Evolutionary conservation across 768 basidiomycete species (phyloP).

Genomic region (Lactarius vividus): DNA sequence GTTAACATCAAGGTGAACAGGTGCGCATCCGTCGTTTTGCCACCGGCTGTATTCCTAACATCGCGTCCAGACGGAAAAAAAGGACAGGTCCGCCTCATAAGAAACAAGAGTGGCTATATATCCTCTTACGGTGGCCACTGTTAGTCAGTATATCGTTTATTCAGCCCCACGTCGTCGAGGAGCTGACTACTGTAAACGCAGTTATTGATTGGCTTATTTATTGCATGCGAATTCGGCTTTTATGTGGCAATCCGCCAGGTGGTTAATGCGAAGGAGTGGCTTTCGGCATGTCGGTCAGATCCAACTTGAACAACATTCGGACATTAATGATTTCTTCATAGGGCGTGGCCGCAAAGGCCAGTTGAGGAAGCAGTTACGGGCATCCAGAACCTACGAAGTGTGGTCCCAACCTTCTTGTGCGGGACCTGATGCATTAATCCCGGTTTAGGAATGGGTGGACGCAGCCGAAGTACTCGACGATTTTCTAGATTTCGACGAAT

Average conservation of each 20-base stretch:
- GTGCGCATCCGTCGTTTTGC: slow-evolving; percentile 39
- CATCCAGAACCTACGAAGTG: slow-evolving; percentile 71
- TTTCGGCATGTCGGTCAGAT: slow-evolving; percentile 69
- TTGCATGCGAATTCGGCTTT: slow-evolving; percentile 76
- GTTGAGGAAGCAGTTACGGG: slow-evolving; percentile 71
- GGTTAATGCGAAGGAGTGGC: slow-evolving; percentile 92
- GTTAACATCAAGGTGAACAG: slow-evolving; percentile 80
- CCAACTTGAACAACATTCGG: neutral
- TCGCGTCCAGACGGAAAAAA: slow-evolving; percentile 37
- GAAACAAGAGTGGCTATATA: slow-evolving; percentile 70
- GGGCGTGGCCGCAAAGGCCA: slow-evolving; percentile 85
- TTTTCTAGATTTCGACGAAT: slow-evolving; percentile 81
- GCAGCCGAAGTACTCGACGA: slow-evolving; percentile 76
- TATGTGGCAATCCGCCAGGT: slow-evolving; percentile 89
- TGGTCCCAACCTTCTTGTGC: slow-evolving; percentile 20
- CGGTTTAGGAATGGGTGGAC: slow-evolving; percentile 76
- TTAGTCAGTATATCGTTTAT: slow-evolving; percentile 50
- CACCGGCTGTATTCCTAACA: neutral
- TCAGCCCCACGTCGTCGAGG: neutral
- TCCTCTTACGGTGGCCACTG: slow-evolving; percentile 83
- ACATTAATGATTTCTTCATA: slow-evolving; percentile 32
- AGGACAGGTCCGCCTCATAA: slow-evolving; percentile 36
- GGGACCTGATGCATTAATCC: slow-evolving; percentile 8
- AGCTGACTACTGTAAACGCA: slow-evolving; percentile 34
- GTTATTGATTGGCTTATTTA: slow-evolving; percentile 82